A percentile compares a stretch with the other conserved stretches of the same genome.
phyloP scores from a whole-genome alignment of 176 grass and related monocot species.

The Musa beccarii region DNA sequence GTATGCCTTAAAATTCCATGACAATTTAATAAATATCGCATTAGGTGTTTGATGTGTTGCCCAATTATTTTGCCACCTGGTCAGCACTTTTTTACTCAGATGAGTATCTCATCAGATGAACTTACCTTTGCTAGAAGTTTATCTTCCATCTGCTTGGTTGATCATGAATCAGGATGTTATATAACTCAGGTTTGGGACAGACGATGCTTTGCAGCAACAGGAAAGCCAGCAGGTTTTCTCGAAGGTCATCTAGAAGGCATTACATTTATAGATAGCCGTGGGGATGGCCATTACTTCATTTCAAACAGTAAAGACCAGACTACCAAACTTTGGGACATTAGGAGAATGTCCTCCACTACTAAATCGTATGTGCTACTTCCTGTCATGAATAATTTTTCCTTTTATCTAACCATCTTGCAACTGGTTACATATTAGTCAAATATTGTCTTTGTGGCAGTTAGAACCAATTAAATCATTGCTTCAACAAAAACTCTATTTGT shows the following conservation, averaged over 20 bases:
- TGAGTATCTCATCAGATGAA: too few relatives aligned
- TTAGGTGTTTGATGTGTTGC: background rate
- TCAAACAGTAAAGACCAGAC: slow-evolving; percentile 97
- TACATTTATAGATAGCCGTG: slow-evolving; percentile 89
- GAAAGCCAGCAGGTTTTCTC: slow-evolving; percentile 60
- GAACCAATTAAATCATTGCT: too few relatives aligned
- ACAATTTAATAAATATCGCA: background rate
- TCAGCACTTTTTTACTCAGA: too few relatives aligned
- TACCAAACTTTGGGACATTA: slow-evolving; percentile 95
- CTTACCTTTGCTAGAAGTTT: background rate
- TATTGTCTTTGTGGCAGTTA: background rate
- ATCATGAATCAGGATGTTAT: slow-evolving; percentile 17
- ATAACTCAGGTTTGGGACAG: slow-evolving; percentile 79
- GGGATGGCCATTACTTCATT: slow-evolving; percentile 80
- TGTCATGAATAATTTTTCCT: background rate
- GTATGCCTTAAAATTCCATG: background rate
- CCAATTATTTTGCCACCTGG: background rate
- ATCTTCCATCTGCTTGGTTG: background rate
- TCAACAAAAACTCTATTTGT: background rate
- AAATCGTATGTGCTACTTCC: slow-evolving; percentile 5
- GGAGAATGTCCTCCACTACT: slow-evolving; percentile 59
- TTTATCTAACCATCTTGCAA: background rate
- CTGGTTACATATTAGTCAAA: background rate
- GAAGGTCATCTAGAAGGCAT: slow-evolving; percentile 85
- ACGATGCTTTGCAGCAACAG: slow-evolving; percentile 38